Conservation (phyloP, 2,329 filamentous ascomycete species). For the Cadophora sp. region DNA sequence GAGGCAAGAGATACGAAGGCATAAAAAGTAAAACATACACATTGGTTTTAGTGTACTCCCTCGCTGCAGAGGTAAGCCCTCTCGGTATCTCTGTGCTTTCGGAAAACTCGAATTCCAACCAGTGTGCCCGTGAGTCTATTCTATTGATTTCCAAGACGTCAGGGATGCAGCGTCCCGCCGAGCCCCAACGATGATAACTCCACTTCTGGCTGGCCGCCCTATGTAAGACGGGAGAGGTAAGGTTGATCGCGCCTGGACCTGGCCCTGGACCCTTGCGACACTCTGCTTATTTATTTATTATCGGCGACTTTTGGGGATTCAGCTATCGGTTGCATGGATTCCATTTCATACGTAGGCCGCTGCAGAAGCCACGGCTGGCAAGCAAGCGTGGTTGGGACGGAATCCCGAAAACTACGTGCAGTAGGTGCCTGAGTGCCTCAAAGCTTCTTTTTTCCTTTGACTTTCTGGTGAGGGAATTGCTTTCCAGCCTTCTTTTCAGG, state of each 20-base stretch:
- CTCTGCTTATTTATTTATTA: background rate
- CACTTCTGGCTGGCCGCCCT: background rate
- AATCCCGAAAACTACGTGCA: no score
- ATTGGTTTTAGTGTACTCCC: no score
- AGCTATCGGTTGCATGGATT: background rate
- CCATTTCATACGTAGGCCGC: no score
- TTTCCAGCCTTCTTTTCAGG: background rate
- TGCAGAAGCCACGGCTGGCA: no score
- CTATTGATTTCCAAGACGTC: conserved; percentile 1
- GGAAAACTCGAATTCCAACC: no score
- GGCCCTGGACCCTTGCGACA: background rate
- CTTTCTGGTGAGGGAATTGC: background rate
- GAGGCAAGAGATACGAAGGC: no score
- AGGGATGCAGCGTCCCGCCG: conserved; percentile 6
- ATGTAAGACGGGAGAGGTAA: no score
- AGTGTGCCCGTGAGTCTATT: background rate
- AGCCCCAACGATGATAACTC: conserved; percentile 1
- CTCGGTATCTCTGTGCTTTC: no score
- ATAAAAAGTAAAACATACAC: no score
- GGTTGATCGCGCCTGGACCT: background rate
- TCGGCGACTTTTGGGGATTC: no score
- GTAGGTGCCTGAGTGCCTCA: background rate
- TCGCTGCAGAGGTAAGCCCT: no score
- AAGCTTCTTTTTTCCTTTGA: background rate
- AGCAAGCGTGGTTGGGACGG: no score